These are phyloP conservation scores for Sphaerostilbella broomeana DNA, from an alignment of 2,329 filamentous ascomycete genomes.

Conservation along the genomic window DNA sequence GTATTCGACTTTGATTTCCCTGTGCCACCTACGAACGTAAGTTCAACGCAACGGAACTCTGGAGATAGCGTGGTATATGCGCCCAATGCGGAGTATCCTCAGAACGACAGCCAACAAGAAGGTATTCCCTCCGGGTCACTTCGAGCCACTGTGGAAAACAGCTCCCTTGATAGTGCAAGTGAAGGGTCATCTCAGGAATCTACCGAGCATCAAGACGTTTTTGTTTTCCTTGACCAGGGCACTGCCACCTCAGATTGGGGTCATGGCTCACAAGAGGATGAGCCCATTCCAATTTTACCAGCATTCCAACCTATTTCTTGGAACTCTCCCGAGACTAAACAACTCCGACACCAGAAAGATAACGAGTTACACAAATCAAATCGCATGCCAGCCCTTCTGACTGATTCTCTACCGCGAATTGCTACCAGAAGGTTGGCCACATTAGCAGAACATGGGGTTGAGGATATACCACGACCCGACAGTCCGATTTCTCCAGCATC, in stretches of 20 bases:
- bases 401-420: too few species aligned
- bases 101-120: too few species aligned
- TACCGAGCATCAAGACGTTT: constrained; percentile 14
- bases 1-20: constrained; percentile 31
- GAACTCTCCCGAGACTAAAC: constrained; percentile 7
- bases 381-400: too few species aligned
- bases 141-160: too few species aligned
- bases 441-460: constrained; percentile 14
- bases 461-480: constrained; percentile 35
- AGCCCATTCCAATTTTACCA: constrained; percentile 17
- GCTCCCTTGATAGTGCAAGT: constrained; percentile 12
- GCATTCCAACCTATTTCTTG: constrained; percentile 7
- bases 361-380: background rate
- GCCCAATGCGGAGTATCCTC: constrained; percentile 1
- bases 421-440: constrained; percentile 9
- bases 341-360: background rate
- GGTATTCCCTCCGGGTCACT: too few species aligned
- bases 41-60: constrained; percentile 10
- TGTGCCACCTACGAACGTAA: constrained; percentile 22
- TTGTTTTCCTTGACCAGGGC: constrained; percentile 25
- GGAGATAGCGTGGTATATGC: constrained; percentile 18
- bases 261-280: constrained; percentile 34
- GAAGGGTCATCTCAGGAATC: constrained; percentile 18
- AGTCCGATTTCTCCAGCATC: constrained; percentile 32
- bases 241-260: constrained; percentile 33